These are phyloP conservation scores for Candida nemodendra DNA, from an alignment of 805 yeast genomes.

Conservation along the genomic window DNA sequence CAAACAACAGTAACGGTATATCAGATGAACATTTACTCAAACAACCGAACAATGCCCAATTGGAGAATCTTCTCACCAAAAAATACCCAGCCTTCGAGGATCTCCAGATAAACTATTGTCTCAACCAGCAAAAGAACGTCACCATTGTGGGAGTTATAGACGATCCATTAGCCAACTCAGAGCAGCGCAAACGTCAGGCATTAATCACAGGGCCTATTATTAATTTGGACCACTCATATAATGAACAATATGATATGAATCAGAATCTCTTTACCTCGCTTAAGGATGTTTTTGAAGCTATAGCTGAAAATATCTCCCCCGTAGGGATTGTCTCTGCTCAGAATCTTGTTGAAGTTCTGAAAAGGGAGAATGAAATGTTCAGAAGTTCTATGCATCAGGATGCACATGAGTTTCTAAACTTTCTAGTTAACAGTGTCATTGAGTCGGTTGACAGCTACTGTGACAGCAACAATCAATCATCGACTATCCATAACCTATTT, in stretches of 20 bases:
- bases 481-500: slow-evolving; percentile 60
- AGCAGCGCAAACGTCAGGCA: slow-evolving; percentile 76
- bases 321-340: slow-evolving; percentile 86
- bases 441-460: slow-evolving; percentile 48
- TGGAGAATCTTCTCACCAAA: slow-evolving; percentile 19
- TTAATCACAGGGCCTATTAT: slow-evolving; percentile 78
- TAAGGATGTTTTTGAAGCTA: slow-evolving; percentile 82
- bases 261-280: slow-evolving; percentile 61
- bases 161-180: slow-evolving; percentile 49
- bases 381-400: slow-evolving; percentile 95
- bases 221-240: slow-evolving; percentile 70
- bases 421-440: slow-evolving; percentile 64
- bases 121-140: slow-evolving; percentile 43
- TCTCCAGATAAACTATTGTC: slow-evolving; percentile 35
- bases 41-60: slow-evolving; percentile 18
- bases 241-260: slow-evolving; percentile 47
- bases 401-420: slow-evolving; percentile 95
- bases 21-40: slow-evolving; percentile 8
- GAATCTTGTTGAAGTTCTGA: slow-evolving; percentile 69
- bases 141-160: slow-evolving; percentile 46
- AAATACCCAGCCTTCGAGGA: slow-evolving; percentile 35
- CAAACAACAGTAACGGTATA: slow-evolving; percentile 3
- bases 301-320: slow-evolving; percentile 65
- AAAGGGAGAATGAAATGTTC: slow-evolving; percentile 80
- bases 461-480: slow-evolving; percentile 10